A percentile compares a stretch with the other conserved stretches of the same genome.
Evolutionary conservation across 2,329 filamentous ascomycete genomes (phyloP).

Genomic region (Coleophoma cylindrospora): DNA sequence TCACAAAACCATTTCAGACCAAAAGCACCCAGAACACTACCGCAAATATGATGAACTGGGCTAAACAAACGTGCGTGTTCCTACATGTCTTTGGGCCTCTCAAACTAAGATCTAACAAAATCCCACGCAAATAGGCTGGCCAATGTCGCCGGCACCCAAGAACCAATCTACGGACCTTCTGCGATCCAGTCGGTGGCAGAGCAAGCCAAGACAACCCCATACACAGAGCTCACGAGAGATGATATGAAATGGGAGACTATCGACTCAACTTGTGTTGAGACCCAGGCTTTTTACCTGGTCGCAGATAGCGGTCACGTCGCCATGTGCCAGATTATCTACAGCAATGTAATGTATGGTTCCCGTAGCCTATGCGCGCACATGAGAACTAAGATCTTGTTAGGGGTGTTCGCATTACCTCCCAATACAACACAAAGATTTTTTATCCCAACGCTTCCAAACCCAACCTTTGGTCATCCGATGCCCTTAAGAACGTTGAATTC

Average conservation of each 20-base stretch:
- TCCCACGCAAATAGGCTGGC: slow-evolving; percentile 44
- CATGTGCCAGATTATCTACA: slow-evolving; percentile 92
- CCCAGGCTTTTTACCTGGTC: slow-evolving; percentile 88
- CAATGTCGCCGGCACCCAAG: slow-evolving; percentile 89
- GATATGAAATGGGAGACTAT: slow-evolving; percentile 79
- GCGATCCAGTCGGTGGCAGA: slow-evolving; percentile 83
- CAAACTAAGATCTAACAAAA: slow-evolving; percentile 9
- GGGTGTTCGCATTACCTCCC: slow-evolving; percentile 82
- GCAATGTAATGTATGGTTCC: slow-evolving; percentile 79
- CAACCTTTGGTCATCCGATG: slow-evolving; percentile 78
- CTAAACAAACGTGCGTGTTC: slow-evolving; percentile 75
- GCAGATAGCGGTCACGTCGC: slow-evolving; percentile 71
- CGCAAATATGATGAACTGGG: slow-evolving; percentile 82
- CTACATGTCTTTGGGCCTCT: slow-evolving; percentile 9
- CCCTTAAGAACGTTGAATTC: slow-evolving; percentile 74
- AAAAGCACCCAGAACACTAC: slow-evolving; percentile 5
- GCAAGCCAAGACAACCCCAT: slow-evolving; percentile 73
- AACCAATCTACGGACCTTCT: slow-evolving; percentile 88
- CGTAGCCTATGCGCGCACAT: slow-evolving; percentile 7
- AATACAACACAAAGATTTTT: slow-evolving; percentile 95
- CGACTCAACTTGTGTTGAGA: slow-evolving; percentile 88
- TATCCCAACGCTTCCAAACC: slow-evolving; percentile 67
- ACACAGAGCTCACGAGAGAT: slow-evolving; percentile 71
- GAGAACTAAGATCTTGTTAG: slow-evolving; percentile 39
- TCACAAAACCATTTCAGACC: slow-evolving; percentile 1